phyloP scores from a whole-genome alignment of 768 basidiomycete species.

The Leucosporidium creatinivorum region DNA sequence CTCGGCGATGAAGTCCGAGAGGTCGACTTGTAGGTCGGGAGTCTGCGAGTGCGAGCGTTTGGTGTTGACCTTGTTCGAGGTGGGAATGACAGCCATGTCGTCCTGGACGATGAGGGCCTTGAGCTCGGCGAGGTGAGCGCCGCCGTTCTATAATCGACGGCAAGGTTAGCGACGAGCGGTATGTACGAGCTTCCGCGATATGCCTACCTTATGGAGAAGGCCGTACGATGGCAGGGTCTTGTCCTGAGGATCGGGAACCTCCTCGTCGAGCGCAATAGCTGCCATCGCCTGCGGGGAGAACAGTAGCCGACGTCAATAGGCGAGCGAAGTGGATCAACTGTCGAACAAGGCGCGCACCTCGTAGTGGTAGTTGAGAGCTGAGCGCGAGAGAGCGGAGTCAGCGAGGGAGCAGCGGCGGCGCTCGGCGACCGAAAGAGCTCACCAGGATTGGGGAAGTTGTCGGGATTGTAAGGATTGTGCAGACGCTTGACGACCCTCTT shows the following conservation, averaged over 20 bases:
- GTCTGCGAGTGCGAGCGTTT: slow-evolving; percentile 1
- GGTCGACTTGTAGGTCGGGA: slow-evolving; percentile 4
- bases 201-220: slow-evolving; percentile 67
- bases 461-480: slow-evolving; percentile 73
- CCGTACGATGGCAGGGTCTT: slow-evolving; percentile 67
- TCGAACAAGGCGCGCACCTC: background rate
- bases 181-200: too few species aligned
- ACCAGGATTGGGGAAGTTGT: slow-evolving; percentile 63
- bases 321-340: too few species aligned
- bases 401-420: background rate
- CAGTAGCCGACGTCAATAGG: background rate
- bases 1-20: slow-evolving; percentile 8
- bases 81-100: background rate
- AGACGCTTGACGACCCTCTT: slow-evolving; percentile 58
- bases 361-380: slow-evolving; percentile 35
- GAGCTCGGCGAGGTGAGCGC: slow-evolving; percentile 3
- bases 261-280: slow-evolving; percentile 88
- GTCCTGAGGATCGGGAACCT: slow-evolving; percentile 71
- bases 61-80: background rate
- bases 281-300: slow-evolving; percentile 52
- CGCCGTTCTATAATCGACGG: slow-evolving; percentile 20
- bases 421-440: slow-evolving; percentile 34
- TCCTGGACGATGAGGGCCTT: slow-evolving; percentile 15
- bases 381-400: background rate
- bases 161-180: too few species aligned